These are phyloP conservation scores for Ascodesmis nigricans DNA, from an alignment of 495 filamentous ascomycete species.

Conservation along the genomic window DNA sequence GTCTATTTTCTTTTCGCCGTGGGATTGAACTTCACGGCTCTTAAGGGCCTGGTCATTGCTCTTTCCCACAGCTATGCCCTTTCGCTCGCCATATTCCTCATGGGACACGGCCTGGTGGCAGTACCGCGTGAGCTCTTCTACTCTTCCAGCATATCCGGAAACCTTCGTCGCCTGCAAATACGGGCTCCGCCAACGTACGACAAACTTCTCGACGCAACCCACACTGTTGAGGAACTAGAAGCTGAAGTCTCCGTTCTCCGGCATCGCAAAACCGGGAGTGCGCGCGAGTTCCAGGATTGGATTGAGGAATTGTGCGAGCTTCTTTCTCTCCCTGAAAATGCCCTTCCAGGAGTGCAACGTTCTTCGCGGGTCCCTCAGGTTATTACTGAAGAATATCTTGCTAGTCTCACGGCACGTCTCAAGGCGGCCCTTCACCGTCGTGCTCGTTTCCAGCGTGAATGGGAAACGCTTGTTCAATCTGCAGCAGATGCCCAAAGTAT, in stretches of 20 bases:
- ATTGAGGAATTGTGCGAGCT: constrained; percentile 72
- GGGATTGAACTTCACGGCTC: constrained; percentile 39
- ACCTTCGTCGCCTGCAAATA: constrained; percentile 49
- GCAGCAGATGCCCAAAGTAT: constrained; percentile 58
- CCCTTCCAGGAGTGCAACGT: constrained; percentile 11
- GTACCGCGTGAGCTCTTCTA: constrained; percentile 62
- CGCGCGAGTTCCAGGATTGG: constrained; percentile 70
- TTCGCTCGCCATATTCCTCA: constrained; percentile 75
- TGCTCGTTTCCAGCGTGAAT: constrained; percentile 59
- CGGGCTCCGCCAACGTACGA: constrained; percentile 69
- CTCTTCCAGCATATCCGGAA: constrained; percentile 48
- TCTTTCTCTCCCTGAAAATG: constrained; percentile 24
- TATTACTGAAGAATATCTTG: constrained; percentile 81
- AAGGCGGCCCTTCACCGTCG: constrained; percentile 63
- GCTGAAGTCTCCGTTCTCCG: constrained; percentile 54
- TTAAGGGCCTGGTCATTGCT: constrained; percentile 74
- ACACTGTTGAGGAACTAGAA: constrained; percentile 61
- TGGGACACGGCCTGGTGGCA: constrained; percentile 89
- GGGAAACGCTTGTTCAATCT: constrained; percentile 53
- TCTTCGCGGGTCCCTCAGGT: constrained; percentile 38
- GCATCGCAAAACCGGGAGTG: constrained; percentile 63
- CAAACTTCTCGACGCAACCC: constrained; percentile 63
- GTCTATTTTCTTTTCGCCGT: constrained; percentile 66
- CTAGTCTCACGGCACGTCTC: constrained; percentile 63
- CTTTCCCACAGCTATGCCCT: constrained; percentile 87